Evolutionary conservation across 2,329 filamentous ascomycete species (phyloP).

Genomic region (Colletotrichum falcatum): DNA sequence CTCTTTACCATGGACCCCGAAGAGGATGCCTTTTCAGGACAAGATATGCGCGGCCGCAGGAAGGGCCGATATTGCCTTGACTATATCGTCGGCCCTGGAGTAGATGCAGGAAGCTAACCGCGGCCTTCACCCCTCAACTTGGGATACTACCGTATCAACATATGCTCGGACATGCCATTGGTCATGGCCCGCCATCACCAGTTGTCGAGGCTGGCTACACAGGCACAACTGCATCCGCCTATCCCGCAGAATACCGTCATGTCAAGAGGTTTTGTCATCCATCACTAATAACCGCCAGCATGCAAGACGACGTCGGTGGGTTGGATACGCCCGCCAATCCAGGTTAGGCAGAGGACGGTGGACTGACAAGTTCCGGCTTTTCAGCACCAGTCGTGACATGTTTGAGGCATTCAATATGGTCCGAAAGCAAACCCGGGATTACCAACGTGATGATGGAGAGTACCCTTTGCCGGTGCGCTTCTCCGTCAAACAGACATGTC

Average conservation of each 20-base stretch:
- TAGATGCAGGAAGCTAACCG: background rate
- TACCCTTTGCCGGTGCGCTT: background rate
- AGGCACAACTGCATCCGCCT: background rate
- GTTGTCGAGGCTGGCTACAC: background rate
- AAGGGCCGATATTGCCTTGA: background rate
- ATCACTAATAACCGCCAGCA: background rate
- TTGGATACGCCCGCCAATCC: background rate
- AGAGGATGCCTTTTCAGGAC: background rate
- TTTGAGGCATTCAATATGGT: too few species aligned
- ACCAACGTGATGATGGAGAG: too few species aligned
- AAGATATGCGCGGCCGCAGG: background rate
- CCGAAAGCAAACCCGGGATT: background rate
- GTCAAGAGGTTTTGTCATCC: background rate
- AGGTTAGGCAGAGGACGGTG: background rate
- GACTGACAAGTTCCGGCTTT: background rate
- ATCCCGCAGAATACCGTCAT: background rate
- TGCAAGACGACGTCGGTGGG: background rate
- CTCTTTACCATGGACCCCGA: background rate
- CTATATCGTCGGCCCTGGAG: background rate
- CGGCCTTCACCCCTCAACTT: too few species aligned
- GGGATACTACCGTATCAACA: too few species aligned
- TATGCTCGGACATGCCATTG: background rate
- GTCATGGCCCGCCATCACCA: background rate
- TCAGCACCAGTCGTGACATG: background rate
- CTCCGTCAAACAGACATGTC: background rate